Base-by-base conservation (phyloP, 192 early-diverging fungal genomes). In the Podila epigama region DNA sequence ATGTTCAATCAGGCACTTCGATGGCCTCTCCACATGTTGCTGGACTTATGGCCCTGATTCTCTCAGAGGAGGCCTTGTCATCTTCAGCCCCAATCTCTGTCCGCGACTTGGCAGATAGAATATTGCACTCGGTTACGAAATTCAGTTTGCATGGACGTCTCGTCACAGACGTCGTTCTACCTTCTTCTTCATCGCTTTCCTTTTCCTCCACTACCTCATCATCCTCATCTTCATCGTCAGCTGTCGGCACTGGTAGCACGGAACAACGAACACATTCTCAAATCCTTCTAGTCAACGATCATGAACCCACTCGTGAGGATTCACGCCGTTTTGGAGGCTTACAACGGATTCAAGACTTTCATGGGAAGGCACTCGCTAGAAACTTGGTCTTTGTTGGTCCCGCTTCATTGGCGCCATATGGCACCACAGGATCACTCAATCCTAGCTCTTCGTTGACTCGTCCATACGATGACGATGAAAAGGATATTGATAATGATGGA, bases 1-100 rank as follows among this genome's bases (percentile, higher is more conserved):
- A 81, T 56, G 40, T 63, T 5, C 63, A 90, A 51, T 90, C 89
- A 31, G 93, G 93, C 27, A 95, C 93, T 3, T 92, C 92, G 7
- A 94, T 94, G 93, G 91, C 93, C 29, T 82, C 84, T 20, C 93
- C 93, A 28, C 92, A 91, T 83, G 89, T 86, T 25, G 79, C 87
- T 2, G 87, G 85, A n/a, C 51, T 83, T 1, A 86, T 86, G 70
- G 85, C 87, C 0, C 32, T 88, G 5, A 66, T 80, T 36, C 51
- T 87, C 10, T 75, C 80, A 16, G 68, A 83, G 28, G 50, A 34
- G n/a, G n/a, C n/a, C n/a, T n/a, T n/a, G n/a, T n/a, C n/a, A n/a
- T n/a, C n/a, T n/a, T n/a, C n/a, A n/a, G n/a, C n/a, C 1, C 65
- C 53, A 20, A 82, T 81, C 20, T 72, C 80, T 0, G 69, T 69